A percentile compares a stretch with the other conserved stretches of the same genome.
These are phyloP conservation scores for Fusarium sp. DNA, from an alignment of 2,329 filamentous ascomycete genomes.

Conservation along the genomic window DNA sequence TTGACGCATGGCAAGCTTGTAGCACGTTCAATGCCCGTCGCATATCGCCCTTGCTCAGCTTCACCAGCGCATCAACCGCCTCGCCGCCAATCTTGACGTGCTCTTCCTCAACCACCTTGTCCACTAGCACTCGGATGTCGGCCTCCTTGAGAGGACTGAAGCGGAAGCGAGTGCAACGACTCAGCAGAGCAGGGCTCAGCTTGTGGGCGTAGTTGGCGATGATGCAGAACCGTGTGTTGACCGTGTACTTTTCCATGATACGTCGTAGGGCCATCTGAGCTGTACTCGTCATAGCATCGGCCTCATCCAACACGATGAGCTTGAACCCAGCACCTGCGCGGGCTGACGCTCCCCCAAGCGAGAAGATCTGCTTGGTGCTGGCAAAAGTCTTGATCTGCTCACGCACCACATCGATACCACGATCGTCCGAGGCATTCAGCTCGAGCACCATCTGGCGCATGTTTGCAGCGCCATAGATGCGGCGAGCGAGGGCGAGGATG, in stretches of 20 bases:
- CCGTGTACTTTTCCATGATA: constrained; percentile 99
- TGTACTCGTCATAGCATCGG: constrained; percentile 99
- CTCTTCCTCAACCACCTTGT: constrained; percentile 91
- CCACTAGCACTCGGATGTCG: constrained; percentile 87
- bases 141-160: constrained; percentile 92
- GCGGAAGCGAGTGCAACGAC: constrained; percentile 92
- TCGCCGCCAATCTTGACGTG: constrained; percentile 83
- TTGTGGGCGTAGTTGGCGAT: constrained; percentile 99
- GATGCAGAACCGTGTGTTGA: constrained; percentile 97
- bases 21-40: constrained; percentile 92
- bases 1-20: constrained; percentile 95
- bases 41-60: constrained; percentile 95
- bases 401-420: constrained; percentile 96
- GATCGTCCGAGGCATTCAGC: constrained; percentile 95
- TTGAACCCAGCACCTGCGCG: constrained; percentile 80
- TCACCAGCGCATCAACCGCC: constrained; percentile 85
- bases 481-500: constrained; percentile 89
- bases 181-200: constrained; percentile 90
- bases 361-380: constrained; percentile 97
- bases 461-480: constrained; percentile 92
- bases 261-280: constrained; percentile 96
- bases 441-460: constrained; percentile 99
- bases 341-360: constrained; percentile 66
- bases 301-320: constrained; percentile 96
- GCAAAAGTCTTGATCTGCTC: constrained; percentile 99